Base-by-base conservation (phyloP, 768 basidiomycete species). In the Asterophora parasitica region DNA sequence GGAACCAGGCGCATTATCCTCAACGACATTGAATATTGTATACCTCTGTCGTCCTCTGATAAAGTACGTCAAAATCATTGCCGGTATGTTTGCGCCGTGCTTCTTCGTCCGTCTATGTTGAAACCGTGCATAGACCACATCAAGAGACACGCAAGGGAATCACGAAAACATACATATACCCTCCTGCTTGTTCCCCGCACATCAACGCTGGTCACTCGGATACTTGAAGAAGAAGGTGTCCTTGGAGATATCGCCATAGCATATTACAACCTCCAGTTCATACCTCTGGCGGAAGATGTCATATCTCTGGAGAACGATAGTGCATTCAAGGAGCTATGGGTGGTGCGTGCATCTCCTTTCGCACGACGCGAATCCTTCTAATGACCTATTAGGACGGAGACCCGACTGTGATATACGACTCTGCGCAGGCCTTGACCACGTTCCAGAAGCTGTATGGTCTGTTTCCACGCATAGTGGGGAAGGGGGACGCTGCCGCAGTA, bases 221-320 rank as follows among this genome's bases (percentile, higher is more conserved):
- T 93, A 53, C 69, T 99, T 36, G 93, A 97, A 59, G 94, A 98
- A 62, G 88, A 96, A 59, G 96, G 95, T n/a, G 94, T 99, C 0
- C 76, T 94, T 12, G 96, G 96, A n/a, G 94, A 97, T 58, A 75
- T 99, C 37, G 83, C 79, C 7, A 79, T 98, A 26, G 81, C 82
- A 15, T 79, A 90, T 23, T 95, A 92, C 66, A 90, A 91, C 63
- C 76, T 99, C 17, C 92, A 94, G 57, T 90, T 97, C 57, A 92
- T 98, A 52, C 92, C 94, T 12, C 59, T 98, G 31, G 94, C 94
- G 49, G 85, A 91, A 13, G 96, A 99, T 64, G 82, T 97, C 49
- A 69, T 98, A 27, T 96, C 92, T 2, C 68, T 99, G 26, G 96
- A 99, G 69, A 68, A 84, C 54, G 90, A 92, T 39, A 77, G 74